Base-by-base conservation (phyloP, 306 rosid genomes). In the Cicer chorassanicum region DNA sequence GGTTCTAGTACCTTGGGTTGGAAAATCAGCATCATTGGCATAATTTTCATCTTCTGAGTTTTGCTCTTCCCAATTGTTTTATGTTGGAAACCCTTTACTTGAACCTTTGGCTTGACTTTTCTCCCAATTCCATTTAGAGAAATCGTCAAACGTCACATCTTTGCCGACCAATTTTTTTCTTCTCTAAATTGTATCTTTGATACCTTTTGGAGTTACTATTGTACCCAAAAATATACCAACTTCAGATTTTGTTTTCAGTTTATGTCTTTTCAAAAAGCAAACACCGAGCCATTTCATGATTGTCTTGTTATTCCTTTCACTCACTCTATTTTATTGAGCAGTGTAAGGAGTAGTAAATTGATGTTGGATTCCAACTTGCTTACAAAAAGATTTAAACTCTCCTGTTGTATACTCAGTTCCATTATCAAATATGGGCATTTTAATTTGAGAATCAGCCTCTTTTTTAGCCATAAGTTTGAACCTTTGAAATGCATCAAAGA, bases 141-240 rank as follows among this genome's bases (percentile, higher is more conserved):
- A 8, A 18, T 63, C 68, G n/a, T 39, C 13, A 63, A 63, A 39
- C 48, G n/a, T 63, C 4, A 63, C 48, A 63, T 62, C 12, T 62
- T 12, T 60, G 8, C 18, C 1, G 5, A 34, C 3, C 5, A 24
- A 16, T 6, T 13, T 63, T 2, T 9, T 24, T 24, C 1, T 40
- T 9, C 45, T 5, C 7, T 0, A 2, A 6, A 38, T 61, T 12
- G 5, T 29, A 59, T 24, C 21, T 59, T 7, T 3, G 11, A 2
- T 38, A 61, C 1, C 67, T 43, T 61, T 61, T 61, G 45, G 67
- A 61, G 45, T 13, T 34, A 38, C 7, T 38, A 6, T 0, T 61
- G 4, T 61, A 61, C 6, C 43, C 8, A 21, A 21, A 21, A 21
- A 21, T 21, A 21, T 21, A 21, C 29, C 29, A 21, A 21, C 29